Conservation (phyloP, 768 basidiomycete genomes). For the Pleurotus citrinopileatus region DNA sequence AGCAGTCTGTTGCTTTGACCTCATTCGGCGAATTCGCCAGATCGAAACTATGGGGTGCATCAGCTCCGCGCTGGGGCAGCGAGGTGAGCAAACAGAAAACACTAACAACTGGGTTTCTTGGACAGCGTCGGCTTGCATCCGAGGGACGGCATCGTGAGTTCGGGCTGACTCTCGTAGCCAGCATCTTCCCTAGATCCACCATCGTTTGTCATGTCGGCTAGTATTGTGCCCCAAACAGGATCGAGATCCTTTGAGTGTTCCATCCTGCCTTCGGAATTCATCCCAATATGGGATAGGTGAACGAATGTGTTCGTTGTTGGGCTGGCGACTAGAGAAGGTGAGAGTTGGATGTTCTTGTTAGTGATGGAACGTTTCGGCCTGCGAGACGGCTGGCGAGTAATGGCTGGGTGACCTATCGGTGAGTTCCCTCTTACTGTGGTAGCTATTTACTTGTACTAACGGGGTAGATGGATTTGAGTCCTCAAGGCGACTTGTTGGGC, state of each 20-base stretch:
- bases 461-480: slow-evolving; percentile 15
- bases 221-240: slow-evolving; percentile 42
- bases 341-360: slow-evolving; percentile 22
- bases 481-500: slow-evolving; percentile 34
- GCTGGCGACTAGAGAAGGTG: slow-evolving; percentile 49
- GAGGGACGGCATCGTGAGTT: slow-evolving; percentile 18
- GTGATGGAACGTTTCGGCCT: slow-evolving; percentile 30
- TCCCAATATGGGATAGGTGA: slow-evolving; percentile 64
- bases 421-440: no score
- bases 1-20: slow-evolving; percentile 5
- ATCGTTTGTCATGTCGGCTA: slow-evolving; percentile 18
- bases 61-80: no score
- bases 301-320: slow-evolving; percentile 61
- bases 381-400: background rate
- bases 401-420: no score
- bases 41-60: background rate
- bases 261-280: slow-evolving; percentile 46
- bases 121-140: background rate
- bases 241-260: slow-evolving; percentile 54
- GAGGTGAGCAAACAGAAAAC: no score
- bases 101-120: slow-evolving; percentile 8
- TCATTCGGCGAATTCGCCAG: slow-evolving; percentile 4
- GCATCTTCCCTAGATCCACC: slow-evolving; percentile 22
- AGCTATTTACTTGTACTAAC: background rate
- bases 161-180: slow-evolving; percentile 5